These are phyloP conservation scores for Mortierella polycephala DNA, from an alignment of 371 early-diverging fungal genomes.

Conservation along the genomic window DNA sequence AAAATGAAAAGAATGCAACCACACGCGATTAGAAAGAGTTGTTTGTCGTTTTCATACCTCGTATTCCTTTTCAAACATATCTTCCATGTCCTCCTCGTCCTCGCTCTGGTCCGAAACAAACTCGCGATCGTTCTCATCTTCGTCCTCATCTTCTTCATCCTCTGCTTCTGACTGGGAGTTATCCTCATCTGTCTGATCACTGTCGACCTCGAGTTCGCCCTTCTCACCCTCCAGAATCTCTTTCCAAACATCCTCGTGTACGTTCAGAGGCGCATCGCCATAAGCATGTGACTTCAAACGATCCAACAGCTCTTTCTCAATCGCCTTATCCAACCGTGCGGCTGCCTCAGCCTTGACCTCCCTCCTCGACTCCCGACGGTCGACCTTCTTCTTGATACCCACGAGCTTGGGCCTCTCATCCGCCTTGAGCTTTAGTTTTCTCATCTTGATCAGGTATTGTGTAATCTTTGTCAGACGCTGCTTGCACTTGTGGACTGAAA, in stretches of 20 bases:
- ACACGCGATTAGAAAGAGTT: no score
- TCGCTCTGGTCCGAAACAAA: conserved; percentile 57
- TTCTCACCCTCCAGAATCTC: conserved; percentile 75
- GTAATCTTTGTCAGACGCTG: conserved; percentile 98
- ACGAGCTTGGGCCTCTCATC: conserved; percentile 83
- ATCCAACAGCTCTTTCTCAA: conserved; percentile 98
- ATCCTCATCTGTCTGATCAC: conserved; percentile 79
- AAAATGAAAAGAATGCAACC: not conserved
- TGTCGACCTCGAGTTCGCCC: conserved; percentile 73
- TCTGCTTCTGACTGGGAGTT: conserved; percentile 65
- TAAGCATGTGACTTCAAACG: conserved; percentile 94
- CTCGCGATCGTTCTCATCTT: conserved; percentile 67
- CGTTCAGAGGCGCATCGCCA: conserved; percentile 91
- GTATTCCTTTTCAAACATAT: conserved; percentile 57
- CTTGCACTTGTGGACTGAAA: conserved; percentile 97
- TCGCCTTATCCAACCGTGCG: conserved; percentile 93
- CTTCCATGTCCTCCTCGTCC: conserved; percentile 59
- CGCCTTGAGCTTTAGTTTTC: conserved; percentile 89
- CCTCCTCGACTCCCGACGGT: conserved; percentile 89
- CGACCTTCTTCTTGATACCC: conserved; percentile 94
- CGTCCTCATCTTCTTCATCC: conserved; percentile 66
- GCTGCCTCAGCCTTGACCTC: conserved; percentile 96
- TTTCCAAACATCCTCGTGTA: conserved; percentile 90
- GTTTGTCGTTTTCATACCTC: conserved; percentile 24
- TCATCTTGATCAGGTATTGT: conserved; percentile 96